phyloP scores from a whole-genome alignment of 257 asterid species.

The Gardenia jasminoides region DNA sequence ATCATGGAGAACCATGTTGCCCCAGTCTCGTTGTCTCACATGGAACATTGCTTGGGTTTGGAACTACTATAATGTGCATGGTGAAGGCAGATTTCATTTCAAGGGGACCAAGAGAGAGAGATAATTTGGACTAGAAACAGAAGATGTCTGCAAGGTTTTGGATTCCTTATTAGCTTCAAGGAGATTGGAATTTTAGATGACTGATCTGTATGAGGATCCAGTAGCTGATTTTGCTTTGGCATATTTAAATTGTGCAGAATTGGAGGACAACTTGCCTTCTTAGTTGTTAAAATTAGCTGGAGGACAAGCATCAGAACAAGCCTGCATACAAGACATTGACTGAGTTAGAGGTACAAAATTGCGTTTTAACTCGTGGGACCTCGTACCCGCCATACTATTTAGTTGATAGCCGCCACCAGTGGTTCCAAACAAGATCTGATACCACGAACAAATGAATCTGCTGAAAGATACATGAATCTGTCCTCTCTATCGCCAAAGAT shows the following conservation, averaged over 20 bases:
- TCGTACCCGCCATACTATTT: no score
- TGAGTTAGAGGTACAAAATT: not conserved
- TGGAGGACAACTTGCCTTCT: not conserved
- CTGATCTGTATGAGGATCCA: not conserved
- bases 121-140: not conserved
- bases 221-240: not conserved
- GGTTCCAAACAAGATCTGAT: not conserved
- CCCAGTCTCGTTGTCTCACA: not conserved
- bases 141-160: not conserved
- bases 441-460: constrained; percentile 3
- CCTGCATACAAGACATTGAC: not conserved
- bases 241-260: not conserved
- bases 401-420: constrained; percentile 13
- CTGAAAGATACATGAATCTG: constrained; percentile 19
- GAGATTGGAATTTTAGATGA: not conserved
- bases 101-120: not conserved
- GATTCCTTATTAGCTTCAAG: not conserved
- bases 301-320: not conserved
- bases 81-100: not conserved
- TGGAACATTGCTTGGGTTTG: not conserved
- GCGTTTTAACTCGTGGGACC: constrained; percentile 5
- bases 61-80: not conserved
- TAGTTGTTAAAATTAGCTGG: not conserved
- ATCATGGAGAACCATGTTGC: not conserved
- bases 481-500: constrained; percentile 1